A percentile compares a stretch with the other conserved stretches of the same genome.
phyloP scores from a whole-genome alignment of 495 filamentous ascomycete genomes.

The Hypoxylon trugodes region DNA sequence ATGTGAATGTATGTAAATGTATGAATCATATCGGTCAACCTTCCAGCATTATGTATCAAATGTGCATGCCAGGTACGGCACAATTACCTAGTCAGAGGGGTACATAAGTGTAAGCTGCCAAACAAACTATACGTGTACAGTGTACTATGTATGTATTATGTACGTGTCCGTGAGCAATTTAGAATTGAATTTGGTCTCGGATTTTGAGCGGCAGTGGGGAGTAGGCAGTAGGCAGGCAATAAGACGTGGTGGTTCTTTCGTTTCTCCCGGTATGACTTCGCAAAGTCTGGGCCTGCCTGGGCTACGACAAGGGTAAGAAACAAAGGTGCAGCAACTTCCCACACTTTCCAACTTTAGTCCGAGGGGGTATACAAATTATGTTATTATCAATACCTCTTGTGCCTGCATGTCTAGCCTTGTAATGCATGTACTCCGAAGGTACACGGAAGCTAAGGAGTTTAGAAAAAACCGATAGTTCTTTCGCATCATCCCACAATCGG shows the following conservation, averaged over 20 bases:
- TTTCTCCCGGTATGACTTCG: conserved; percentile 1
- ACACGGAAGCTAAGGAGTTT: neutral
- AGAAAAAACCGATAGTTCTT: conserved; percentile 11
- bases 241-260: conserved; percentile 8
- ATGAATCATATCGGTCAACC: conserved; percentile 14
- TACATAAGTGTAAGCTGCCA: no score
- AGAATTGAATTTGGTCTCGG: neutral
- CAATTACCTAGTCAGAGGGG: no score
- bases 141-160: conserved; percentile 1
- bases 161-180: neutral
- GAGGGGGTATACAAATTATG: conserved; percentile 4
- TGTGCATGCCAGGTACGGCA: no score
- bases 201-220: neutral
- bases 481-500: conserved; percentile 6
- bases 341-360: conserved; percentile 3
- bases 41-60: neutral
- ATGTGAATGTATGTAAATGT: no score
- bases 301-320: conserved; percentile 16
- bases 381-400: conserved; percentile 7
- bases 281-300: conserved; percentile 30
- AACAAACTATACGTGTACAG: no score
- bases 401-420: neutral
- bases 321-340: conserved; percentile 21
- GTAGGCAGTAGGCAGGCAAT: no score
- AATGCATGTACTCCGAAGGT: neutral